Evolutionary conservation across 148 eudicot genomes (phyloP), one percentile per base, ranked within the genome.

Genomic region (Silene conica): DNA sequence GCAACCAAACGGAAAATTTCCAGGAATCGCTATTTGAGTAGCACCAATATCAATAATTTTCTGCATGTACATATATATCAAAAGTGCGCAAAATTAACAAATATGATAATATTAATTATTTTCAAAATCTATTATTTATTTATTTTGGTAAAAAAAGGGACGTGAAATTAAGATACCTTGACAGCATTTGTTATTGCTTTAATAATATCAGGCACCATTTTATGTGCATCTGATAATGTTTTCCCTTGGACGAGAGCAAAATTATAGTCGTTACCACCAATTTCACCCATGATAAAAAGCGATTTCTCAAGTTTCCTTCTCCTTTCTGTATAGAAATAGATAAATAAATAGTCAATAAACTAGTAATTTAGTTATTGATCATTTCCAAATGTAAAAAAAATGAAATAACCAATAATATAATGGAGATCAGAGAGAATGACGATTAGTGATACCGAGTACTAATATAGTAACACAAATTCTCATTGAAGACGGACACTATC

Each of bases 1-100:
- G 60, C 82, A 82, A 13, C 85, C 85, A 38, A 82, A 69, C 0
- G 80, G 80, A 60, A 82, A 82, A 72, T 82, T 82, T 55, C 85
- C 85, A 0, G 85, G 85, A 28, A 82, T 79, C 6, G 73, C 65
- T 20, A 82, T 73, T 67, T 67, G 74, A 15, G 21, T 62, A 10
- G 82, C 85, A 4, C 85, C 84, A 13, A 81, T 48, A 34, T 48
- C 22, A 23, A 81, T 74, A 26, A 82, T 81, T 72, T 82, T 79
- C 82, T 81, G 76, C 78, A 74, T n/a, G n/a, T n/a, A n/a, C n/a
- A n/a, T n/a, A n/a, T n/a, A n/a, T 8, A 1, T 18, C 20, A 55
- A 43, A 61, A 14, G 43, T 38, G 7, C 2, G n/a, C n/a, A n/a
- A n/a, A n/a, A 38, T 26, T 26, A n/a, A 38, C 7, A 38, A 38